These are phyloP conservation scores for Vaccinium myrtillus DNA, from an alignment of 148 eudicot genomes.

Conservation along the genomic window DNA sequence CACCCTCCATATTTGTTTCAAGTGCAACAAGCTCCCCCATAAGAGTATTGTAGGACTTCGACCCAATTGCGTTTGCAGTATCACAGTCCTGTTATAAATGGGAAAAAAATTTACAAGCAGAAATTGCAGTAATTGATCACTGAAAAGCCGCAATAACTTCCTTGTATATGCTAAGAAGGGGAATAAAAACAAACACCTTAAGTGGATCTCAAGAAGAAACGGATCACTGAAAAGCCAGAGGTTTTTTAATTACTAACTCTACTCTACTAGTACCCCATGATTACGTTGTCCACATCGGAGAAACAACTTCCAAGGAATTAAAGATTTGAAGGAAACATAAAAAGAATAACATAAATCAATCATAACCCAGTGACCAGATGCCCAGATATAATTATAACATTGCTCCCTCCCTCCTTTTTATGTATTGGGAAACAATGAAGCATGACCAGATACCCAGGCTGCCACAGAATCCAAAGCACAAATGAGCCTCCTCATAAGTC, in stretches of 20 bases:
- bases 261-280: background rate
- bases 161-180: background rate
- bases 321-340: background rate
- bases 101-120: conserved; percentile 17
- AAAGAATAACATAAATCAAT: background rate
- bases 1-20: conserved; percentile 58
- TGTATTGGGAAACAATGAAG: too few relatives aligned
- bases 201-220: conserved; percentile 2
- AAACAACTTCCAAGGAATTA: background rate
- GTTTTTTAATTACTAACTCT: background rate
- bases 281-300: background rate
- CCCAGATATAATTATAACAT: background rate
- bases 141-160: conserved; percentile 9
- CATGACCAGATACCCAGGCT: background rate
- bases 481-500: background rate
- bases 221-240: background rate
- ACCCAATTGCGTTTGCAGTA: conserved; percentile 69
- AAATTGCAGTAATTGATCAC: background rate
- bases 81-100: conserved; percentile 56
- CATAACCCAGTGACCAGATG: background rate
- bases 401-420: background rate
- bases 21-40: conserved; percentile 90
- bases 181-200: background rate
- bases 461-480: background rate
- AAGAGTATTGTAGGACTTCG: conserved; percentile 82